Evolutionary conservation across 2,329 filamentous ascomycete genomes (phyloP), one percentile per base, ranked within the genome.

Genomic region (Fusarium sp.): DNA sequence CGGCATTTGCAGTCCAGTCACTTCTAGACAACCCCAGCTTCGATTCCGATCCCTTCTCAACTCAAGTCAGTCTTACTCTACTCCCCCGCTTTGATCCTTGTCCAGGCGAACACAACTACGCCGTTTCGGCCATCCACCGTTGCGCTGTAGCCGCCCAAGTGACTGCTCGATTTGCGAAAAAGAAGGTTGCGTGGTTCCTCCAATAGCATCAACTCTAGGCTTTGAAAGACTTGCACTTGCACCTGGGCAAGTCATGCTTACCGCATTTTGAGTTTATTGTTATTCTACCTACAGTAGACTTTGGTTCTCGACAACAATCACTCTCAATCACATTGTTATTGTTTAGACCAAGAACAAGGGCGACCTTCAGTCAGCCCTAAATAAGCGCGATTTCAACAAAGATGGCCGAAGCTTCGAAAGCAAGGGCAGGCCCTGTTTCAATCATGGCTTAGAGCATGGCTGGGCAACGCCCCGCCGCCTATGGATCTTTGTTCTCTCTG

Each of bases 61-160:
- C 16, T 23, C 13, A 10, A 35, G 24, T 10, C 31, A 31, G 31
- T 41, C 37, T 57, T 29, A 57, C 26, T 50, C 37, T 37, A 8
- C n/a, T 31, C 48, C 48, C 57, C 59, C 58, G 55, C 60, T 53
- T 29, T 41, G 37, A 74, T 59, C 67, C 71, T 48, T 66, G 71
- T 46, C 47, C 10, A 11, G 42, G 49, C 38, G 29, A 69, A 69
- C 59, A 41, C 48, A 54, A 44, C 61, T 43, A 35, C 42, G 39
- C 41, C 46, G 54, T 56, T 62, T 57, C 47, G 48, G 41, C 72
- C 72, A 74, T 55, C 59, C 72, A 74, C 57, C n/a, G 54, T 60
- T 47, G 33, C 53, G 58, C 72, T 72, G 42, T 74, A 74, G 44
- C 72, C 72, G 72, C 72, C 70, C 61, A 65, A 50, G 42, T 53